Evolutionary conservation across 345 rosid species (phyloP), one percentile per base, ranked within the genome.

Genomic region (Salix purpurea): DNA sequence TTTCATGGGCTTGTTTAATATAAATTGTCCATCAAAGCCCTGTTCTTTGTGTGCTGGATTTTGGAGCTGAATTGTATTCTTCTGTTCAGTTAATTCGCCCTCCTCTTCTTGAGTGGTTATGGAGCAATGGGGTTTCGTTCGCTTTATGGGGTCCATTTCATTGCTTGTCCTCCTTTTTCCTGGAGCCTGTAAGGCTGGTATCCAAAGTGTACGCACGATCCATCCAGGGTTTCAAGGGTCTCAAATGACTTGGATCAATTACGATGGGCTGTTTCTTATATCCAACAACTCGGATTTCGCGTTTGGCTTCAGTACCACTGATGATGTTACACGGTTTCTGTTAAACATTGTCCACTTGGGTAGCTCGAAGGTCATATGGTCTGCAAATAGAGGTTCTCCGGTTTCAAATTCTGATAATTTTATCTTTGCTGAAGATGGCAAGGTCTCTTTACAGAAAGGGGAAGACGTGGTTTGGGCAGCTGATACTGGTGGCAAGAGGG

Each of bases 191-290:
- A 77, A 44, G 85, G 92, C 89, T 9, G 78, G 92, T 74, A 23
- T 74, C 76, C 84, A 36, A 36, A 65, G 0, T 12, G 65, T 0
- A 2, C 96, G 91, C 46, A 83, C 52, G 61, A 81, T 95, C 68
- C 0, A 14, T 46, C 91, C 89, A 0, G 89, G 83, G 10, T 89
- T 84, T 76, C 79, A 56, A 78, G 98, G 96, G 46, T 73, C 96
- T 83, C 89, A 79, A 67, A 93, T 96, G 99, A 86, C 78, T 52
- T 92, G 85, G 87, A 84, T 96, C 64, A 91, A 87, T 75, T 83
- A 80, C 13, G 0, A 70, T 7, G 99, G 99, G 19, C 0, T 92
- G 75, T 91, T 96, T 81, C 94, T 96, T 40, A 0, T 72, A 40
- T 96, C 99, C 9, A 88, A 86, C 72, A 87, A 78, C 78, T 88